Conservation (phyloP, 495 filamentous ascomycete species). For the Pyrenula massariospora region DNA sequence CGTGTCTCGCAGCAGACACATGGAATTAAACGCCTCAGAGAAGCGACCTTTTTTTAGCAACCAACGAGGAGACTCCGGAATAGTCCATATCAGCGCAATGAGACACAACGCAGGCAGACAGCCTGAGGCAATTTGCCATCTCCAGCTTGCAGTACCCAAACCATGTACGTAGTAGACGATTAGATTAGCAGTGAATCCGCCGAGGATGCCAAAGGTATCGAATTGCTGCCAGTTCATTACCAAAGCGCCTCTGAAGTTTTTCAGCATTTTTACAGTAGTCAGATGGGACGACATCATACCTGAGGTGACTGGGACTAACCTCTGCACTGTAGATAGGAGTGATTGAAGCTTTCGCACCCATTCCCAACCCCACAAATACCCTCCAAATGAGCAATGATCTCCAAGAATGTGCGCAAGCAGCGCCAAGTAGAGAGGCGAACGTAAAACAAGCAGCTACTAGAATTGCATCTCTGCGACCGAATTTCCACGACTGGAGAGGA, state of each 20-base stretch:
- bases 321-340: slow-evolving; percentile 57
- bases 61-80: neutral
- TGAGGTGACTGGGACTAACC: slow-evolving; percentile 38
- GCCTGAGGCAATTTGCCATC: neutral
- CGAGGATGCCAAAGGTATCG: neutral
- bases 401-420: slow-evolving; percentile 54
- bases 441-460: slow-evolving; percentile 56
- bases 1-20: neutral
- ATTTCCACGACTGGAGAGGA: slow-evolving; percentile 39
- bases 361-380: slow-evolving; percentile 39
- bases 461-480: slow-evolving; percentile 59
- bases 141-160: neutral
- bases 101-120: neutral
- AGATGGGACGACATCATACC: neutral
- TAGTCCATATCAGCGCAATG: neutral
- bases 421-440: slow-evolving; percentile 48
- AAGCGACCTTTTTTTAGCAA: neutral
- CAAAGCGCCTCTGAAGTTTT: neutral
- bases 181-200: neutral
- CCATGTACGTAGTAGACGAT: neutral
- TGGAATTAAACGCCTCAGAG: neutral
- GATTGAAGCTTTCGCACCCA: slow-evolving; percentile 41
- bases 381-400: slow-evolving; percentile 48
- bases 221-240: neutral
- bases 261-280: neutral